These are phyloP conservation scores for Emmonsiellopsis sp. DNA, from an alignment of 2,329 filamentous ascomycete genomes.

Conservation along the genomic window DNA sequence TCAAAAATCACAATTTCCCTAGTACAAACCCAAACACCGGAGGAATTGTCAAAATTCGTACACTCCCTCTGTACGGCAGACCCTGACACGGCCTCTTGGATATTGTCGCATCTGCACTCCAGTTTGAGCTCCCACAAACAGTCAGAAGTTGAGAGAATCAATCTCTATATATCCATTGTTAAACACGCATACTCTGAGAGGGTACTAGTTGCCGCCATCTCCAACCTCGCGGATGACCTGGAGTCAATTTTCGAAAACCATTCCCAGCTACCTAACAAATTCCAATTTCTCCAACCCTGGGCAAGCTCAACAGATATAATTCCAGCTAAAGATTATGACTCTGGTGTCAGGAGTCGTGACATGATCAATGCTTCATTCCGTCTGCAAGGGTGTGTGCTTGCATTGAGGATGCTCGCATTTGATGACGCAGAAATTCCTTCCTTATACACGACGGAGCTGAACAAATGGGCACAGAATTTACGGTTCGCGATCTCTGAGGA, in stretches of 20 bases:
- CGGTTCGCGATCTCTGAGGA: constrained; percentile 33
- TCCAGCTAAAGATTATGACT: constrained; percentile 10
- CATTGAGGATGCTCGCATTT: constrained; percentile 15
- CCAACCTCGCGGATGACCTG: constrained; percentile 26
- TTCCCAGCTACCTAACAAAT: constrained; percentile 9
- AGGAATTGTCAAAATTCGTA: neutral
- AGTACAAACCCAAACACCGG: neutral
- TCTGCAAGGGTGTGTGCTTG: constrained; percentile 30
- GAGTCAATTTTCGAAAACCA: constrained; percentile 18
- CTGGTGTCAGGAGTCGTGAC: constrained; percentile 26
- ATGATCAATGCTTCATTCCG: constrained; percentile 28
- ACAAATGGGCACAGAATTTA: constrained; percentile 25
- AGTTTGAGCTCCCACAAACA: constrained; percentile 15
- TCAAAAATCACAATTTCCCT: neutral
- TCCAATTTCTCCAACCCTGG: constrained; percentile 15
- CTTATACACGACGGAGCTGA: constrained; percentile 18
- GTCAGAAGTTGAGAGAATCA: constrained; percentile 17
- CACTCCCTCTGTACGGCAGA: neutral
- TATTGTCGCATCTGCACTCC: constrained; percentile 24
- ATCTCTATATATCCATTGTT: constrained; percentile 25
- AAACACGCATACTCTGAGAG: constrained; percentile 16
- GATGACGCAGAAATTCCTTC: constrained; percentile 7
- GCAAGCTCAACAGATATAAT: constrained; percentile 1
- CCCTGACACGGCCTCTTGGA: constrained; percentile 16
- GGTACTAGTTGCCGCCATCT: constrained; percentile 22